Percentiles rank a stretch among this genome's conserved stretches.
phyloP scores from a whole-genome alignment of 1,139 yeast species.

The Saccharomycopsis hybrid region DNA sequence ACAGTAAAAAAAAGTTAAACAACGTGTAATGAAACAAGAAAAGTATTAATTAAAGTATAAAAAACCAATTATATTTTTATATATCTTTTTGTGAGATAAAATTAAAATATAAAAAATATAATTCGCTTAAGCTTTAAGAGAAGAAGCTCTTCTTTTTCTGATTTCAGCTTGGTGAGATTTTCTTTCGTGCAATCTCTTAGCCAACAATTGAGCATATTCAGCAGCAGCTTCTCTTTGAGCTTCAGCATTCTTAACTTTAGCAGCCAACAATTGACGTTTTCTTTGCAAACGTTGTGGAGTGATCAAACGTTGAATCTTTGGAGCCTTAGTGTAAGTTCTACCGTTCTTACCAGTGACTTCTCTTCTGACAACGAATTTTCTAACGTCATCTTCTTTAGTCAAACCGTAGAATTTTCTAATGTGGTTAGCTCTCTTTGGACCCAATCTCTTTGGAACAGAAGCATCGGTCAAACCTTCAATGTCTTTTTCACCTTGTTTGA shows the following conservation, averaged over 20 bases:
- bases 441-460: slow-evolving; percentile 89
- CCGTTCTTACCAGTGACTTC: slow-evolving; percentile 92
- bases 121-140: slow-evolving; percentile 68
- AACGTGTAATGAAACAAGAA: no score
- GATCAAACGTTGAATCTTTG: slow-evolving; percentile 99
- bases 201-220: slow-evolving; percentile 98
- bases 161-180: slow-evolving; percentile 91
- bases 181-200: slow-evolving; percentile 97
- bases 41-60: no score
- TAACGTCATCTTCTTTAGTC: slow-evolving; percentile 89
- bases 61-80: no score
- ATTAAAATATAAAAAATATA: no score
- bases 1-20: no score
- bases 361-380: slow-evolving; percentile 96
- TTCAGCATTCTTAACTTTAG: slow-evolving; percentile 95
- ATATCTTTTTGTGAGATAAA: no score
- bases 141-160: slow-evolving; percentile 99
- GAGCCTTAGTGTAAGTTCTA: slow-evolving; percentile 99
- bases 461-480: slow-evolving; percentile 94
- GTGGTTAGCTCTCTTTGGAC: slow-evolving; percentile 95
- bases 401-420: slow-evolving; percentile 90
- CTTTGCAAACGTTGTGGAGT: slow-evolving; percentile 99
- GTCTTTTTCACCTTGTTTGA: slow-evolving; percentile 96
- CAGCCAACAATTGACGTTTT: slow-evolving; percentile 94
- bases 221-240: slow-evolving; percentile 99